phyloP scores from a whole-genome alignment of 441 rosid species.

The Biscutella auriculata region DNA sequence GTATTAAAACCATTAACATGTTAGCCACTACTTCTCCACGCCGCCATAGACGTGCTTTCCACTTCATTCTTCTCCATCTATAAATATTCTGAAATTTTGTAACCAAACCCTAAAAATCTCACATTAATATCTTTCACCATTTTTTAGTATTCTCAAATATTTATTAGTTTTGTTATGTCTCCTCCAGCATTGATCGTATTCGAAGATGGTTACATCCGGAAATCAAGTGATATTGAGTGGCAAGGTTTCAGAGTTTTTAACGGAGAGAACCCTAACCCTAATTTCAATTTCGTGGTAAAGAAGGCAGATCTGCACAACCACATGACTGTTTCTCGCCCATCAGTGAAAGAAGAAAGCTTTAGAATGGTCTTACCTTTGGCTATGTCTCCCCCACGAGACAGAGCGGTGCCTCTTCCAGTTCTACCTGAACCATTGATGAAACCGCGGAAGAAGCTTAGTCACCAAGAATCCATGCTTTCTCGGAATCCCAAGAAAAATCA shows the following conservation, averaged over 20 bases:
- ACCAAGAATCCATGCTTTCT: no score
- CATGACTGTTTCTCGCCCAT: constrained; percentile 29
- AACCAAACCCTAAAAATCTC: neutral
- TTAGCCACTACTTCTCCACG: constrained; percentile 19
- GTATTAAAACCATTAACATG: constrained; percentile 11
- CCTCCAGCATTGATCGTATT: constrained; percentile 18
- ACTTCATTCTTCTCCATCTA: constrained; percentile 5
- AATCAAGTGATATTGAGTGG: constrained; percentile 15
- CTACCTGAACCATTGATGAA: constrained; percentile 27
- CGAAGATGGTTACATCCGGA: constrained; percentile 9
- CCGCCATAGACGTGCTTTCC: constrained; percentile 23
- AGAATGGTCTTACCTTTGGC: constrained; percentile 33
- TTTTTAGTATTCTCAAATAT: neutral
- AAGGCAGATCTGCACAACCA: constrained; percentile 25
- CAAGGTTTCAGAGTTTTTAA: constrained; percentile 18
- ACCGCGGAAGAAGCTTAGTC: constrained; percentile 26
- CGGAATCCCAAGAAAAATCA: constrained; percentile 10
- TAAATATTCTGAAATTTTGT: neutral
- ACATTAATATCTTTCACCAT: neutral
- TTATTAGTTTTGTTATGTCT: constrained; percentile 10
- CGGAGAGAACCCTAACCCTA: constrained; percentile 19
- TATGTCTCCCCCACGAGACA: constrained; percentile 15
- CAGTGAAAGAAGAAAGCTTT: constrained; percentile 34
- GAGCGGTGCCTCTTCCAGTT: constrained; percentile 23
- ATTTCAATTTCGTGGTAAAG: neutral